Percentiles rank a stretch among this genome's conserved stretches.
These are phyloP conservation scores for Starmerella bacillaris DNA, from an alignment of 805 yeast genomes.

Conservation along the genomic window DNA sequence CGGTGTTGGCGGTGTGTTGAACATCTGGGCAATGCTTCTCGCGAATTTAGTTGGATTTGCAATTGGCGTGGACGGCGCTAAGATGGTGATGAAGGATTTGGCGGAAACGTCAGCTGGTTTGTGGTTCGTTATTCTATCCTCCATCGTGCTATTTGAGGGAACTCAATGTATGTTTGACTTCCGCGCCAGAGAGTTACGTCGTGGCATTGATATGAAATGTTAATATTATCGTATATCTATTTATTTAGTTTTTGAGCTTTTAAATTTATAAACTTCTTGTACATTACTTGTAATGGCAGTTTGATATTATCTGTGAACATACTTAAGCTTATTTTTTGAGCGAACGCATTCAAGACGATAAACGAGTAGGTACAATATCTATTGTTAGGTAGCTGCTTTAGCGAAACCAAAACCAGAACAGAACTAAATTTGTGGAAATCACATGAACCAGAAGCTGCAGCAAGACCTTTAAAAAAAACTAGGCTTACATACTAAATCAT, in stretches of 20 bases:
- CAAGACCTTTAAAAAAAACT: too few species aligned
- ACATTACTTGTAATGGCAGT: too few species aligned
- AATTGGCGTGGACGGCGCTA: conserved; percentile 72
- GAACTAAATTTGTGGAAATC: not conserved
- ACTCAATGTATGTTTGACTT: conserved; percentile 88
- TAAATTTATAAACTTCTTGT: too few species aligned
- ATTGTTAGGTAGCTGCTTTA: too few species aligned
- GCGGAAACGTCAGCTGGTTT: conserved; percentile 55
- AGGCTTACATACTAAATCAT: too few species aligned
- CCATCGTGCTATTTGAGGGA: conserved; percentile 56
- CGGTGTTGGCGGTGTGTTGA: conserved; percentile 71
- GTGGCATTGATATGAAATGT: conserved; percentile 69
- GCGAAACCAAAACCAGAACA: not conserved
- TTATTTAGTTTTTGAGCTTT: too few species aligned
- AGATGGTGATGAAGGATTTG: conserved; percentile 46
- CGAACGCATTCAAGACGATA: too few species aligned
- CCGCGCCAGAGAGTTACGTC: conserved; percentile 68
- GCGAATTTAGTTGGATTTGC: conserved; percentile 93
- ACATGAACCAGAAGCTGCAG: too few species aligned
- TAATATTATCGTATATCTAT: too few species aligned
- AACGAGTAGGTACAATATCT: too few species aligned
- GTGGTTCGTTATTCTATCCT: conserved; percentile 39
- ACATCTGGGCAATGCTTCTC: conserved; percentile 96
- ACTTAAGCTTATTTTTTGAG: too few species aligned
- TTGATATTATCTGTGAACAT: too few species aligned